A percentile compares a stretch with the other conserved stretches of the same genome.
These are phyloP conservation scores for Claviceps paspali DNA, from an alignment of 2,329 filamentous ascomycete genomes.

Conservation along the genomic window DNA sequence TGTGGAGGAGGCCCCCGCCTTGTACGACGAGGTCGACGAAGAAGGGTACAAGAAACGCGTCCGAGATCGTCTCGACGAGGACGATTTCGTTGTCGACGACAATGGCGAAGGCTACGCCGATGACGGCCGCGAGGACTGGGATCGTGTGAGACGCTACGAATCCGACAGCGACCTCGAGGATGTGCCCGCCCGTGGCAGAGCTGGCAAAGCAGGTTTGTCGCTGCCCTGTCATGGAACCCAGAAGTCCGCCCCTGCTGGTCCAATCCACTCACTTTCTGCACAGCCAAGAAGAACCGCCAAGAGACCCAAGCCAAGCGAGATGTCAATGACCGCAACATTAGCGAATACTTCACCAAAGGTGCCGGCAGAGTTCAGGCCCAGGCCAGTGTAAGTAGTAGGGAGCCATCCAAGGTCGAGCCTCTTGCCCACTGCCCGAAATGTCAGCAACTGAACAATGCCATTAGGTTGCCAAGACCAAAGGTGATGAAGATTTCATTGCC, in stretches of 20 bases:
- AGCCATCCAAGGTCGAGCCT: no score
- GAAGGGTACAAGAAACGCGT: conserved; percentile 96
- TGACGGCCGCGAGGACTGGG: conserved; percentile 91
- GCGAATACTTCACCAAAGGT: conserved; percentile 83
- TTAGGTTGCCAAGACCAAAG: conserved; percentile 63
- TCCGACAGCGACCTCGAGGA: conserved; percentile 52
- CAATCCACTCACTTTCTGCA: background rate
- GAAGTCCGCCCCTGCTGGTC: background rate
- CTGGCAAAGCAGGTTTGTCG: conserved; percentile 34
- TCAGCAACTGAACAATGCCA: conserved; percentile 2
- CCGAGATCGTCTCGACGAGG: conserved; percentile 71
- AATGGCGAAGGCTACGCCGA: conserved; percentile 95
- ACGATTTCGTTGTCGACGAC: conserved; percentile 98
- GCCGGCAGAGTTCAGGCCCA: conserved; percentile 53
- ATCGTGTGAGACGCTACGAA: conserved; percentile 52
- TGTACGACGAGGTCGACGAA: conserved; percentile 95
- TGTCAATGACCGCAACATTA: conserved; percentile 81
- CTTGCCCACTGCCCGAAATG: background rate
- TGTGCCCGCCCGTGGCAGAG: conserved; percentile 26
- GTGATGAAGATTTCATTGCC: conserved; percentile 76
- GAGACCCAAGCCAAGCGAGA: conserved; percentile 75
- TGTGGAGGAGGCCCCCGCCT: conserved; percentile 64
- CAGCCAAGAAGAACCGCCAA: conserved; percentile 75
- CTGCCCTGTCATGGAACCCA: conserved; percentile 3
- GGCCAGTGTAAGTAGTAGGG: conserved; percentile 48